phyloP scores from a whole-genome alignment of 2,329 filamentous ascomycete genomes.

The Biscogniauxia sp. region DNA sequence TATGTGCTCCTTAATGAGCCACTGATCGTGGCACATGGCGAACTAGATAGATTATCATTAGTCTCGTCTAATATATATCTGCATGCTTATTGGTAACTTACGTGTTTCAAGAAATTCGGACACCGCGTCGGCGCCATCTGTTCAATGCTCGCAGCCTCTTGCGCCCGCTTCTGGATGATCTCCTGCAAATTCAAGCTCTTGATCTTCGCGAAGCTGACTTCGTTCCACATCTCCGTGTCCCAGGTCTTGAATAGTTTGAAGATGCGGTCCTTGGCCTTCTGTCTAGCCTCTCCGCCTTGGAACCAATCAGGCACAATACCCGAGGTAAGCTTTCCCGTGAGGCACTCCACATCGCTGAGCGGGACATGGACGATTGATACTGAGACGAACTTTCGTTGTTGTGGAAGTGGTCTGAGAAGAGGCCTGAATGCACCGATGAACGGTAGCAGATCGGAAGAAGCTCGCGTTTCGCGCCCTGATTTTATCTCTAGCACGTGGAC shows the following conservation, averaged over 20 bases:
- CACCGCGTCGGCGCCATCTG: conserved; percentile 67
- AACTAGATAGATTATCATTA: conserved; percentile 60
- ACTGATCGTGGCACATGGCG: conserved; percentile 94
- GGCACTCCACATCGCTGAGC: conserved; percentile 76
- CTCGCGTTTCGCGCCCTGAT: conserved; percentile 63
- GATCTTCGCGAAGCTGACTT: conserved; percentile 77
- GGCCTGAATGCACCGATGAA: conserved; percentile 71
- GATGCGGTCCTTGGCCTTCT: conserved; percentile 65
- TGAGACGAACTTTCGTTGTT: conserved; percentile 63
- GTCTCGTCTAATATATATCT: background rate
- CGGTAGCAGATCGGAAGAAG: conserved; percentile 82
- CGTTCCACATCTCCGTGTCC: conserved; percentile 74
- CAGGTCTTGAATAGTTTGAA: conserved; percentile 69
- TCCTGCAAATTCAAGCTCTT: conserved; percentile 82
- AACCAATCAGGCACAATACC: conserved; percentile 61
- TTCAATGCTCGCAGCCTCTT: conserved; percentile 62
- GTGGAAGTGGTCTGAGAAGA: conserved; percentile 66
- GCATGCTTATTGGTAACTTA: conserved; percentile 46
- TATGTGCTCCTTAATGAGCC: conserved; percentile 94
- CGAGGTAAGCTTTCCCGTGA: conserved; percentile 67
- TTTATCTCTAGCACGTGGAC: conserved; percentile 79
- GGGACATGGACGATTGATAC: conserved; percentile 68
- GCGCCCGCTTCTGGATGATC: conserved; percentile 67
- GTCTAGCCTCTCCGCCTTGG: conserved; percentile 46
- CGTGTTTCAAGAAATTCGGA: conserved; percentile 80